phyloP scores from a whole-genome alignment of 2,329 filamentous ascomycete species.

The Triangularia setosa region DNA sequence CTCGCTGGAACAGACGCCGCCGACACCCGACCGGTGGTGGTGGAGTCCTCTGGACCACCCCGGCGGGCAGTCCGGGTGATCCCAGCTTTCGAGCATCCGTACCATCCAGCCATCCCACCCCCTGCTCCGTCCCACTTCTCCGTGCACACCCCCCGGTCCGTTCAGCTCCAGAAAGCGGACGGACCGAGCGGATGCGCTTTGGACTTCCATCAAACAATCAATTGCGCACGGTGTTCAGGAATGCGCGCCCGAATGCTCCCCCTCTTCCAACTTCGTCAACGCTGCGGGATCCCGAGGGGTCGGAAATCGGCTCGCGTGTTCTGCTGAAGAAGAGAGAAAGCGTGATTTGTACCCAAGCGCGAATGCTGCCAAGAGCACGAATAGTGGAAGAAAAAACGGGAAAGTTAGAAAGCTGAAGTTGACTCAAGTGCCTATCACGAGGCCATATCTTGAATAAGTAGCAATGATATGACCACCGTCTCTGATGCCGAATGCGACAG shows the following conservation, averaged over 20 bases:
- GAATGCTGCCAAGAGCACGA: not conserved
- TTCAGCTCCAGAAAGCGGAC: too few relatives aligned
- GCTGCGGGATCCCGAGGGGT: not conserved
- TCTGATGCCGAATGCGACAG: not conserved
- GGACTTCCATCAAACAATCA: not conserved
- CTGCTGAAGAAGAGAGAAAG: too few relatives aligned
- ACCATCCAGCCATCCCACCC: too few relatives aligned
- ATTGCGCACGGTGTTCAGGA: conserved; percentile 8
- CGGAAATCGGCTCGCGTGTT: not conserved
- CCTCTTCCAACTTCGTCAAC: not conserved
- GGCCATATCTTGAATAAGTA: not conserved
- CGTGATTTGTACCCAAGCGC: too few relatives aligned
- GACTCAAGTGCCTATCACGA: not conserved
- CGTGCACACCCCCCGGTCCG: too few relatives aligned
- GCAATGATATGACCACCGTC: not conserved
- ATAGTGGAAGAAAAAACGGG: too few relatives aligned
- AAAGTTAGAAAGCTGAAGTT: not conserved
- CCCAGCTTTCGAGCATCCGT: not conserved
- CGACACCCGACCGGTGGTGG: not conserved
- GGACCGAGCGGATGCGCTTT: too few relatives aligned
- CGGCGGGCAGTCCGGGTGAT: not conserved
- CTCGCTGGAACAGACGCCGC: too few relatives aligned
- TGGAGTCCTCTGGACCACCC: not conserved
- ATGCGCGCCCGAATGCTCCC: conserved; percentile 1
- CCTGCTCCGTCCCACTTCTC: too few relatives aligned